Evolutionary conservation across 1,284 basidiomycete species (phyloP).

Genomic region (Cutaneotrichosporon sp.): DNA sequence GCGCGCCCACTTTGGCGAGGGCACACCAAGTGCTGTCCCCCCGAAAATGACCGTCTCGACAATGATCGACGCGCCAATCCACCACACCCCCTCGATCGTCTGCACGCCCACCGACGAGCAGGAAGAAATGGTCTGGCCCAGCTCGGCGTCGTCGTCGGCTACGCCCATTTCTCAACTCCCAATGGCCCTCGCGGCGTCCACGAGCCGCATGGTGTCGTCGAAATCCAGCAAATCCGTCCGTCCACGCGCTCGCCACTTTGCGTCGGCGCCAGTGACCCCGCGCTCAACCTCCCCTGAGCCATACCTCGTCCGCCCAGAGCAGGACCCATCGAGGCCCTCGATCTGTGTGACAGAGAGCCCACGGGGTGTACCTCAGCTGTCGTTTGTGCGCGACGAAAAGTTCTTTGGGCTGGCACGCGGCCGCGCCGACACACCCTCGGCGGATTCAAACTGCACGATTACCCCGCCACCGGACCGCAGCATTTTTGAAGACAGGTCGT

Average conservation of each 20-base stretch:
- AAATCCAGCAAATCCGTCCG: constrained; percentile 4
- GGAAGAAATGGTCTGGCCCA: too few relatives aligned
- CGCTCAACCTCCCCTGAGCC: neutral
- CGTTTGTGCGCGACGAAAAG: constrained; percentile 3
- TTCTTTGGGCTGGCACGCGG: constrained; percentile 1
- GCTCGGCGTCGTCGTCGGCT: too few relatives aligned
- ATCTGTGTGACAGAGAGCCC: constrained; percentile 11
- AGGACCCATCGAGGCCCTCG: constrained; percentile 1
- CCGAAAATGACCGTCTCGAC: too few relatives aligned
- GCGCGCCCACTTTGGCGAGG: too few relatives aligned
- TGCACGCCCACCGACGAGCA: too few relatives aligned
- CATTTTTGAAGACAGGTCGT: too few relatives aligned
- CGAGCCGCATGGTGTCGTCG: constrained; percentile 1
- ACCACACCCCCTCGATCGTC: too few relatives aligned
- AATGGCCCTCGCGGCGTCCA: too few relatives aligned
- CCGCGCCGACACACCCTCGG: constrained; percentile 18
- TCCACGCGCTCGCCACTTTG: too few relatives aligned
- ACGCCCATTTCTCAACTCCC: too few relatives aligned
- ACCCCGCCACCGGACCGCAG: neutral
- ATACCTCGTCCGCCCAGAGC: neutral
- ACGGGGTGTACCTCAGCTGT: constrained; percentile 10
- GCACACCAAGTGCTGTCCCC: too few relatives aligned
- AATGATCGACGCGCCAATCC: too few relatives aligned
- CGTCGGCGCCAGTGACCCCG: neutral
- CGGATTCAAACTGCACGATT: neutral